Base-by-base conservation (phyloP, 495 filamentous ascomycete genomes). In the Hyaloscypha variabilis region DNA sequence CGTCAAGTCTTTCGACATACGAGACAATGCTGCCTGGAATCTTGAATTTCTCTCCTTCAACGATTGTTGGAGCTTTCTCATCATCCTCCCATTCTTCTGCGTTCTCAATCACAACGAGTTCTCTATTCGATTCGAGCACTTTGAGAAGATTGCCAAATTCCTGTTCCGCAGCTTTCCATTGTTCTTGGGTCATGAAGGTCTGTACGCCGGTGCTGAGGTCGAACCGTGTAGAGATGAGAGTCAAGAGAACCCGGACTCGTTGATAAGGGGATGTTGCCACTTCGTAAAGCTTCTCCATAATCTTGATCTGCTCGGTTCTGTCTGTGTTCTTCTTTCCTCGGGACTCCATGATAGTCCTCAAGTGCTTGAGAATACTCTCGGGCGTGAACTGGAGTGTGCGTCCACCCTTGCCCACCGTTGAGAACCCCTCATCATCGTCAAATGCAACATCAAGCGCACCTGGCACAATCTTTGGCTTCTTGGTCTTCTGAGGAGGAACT, bases 1-100 rank as follows among this genome's bases (percentile, higher is more conserved):
- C 95, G 73, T 99, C 95, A 21, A 99, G 85, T 69, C 96, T 85
- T 83, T 99, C 95, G 23, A 96, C 89, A 75, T 93, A 94, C 0
- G 96, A 98, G 23, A 97, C 92, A 63, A 97, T 81, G 77, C 91
- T 97, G 74, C 95, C 95, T 17, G 96, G 92, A 67, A 99, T 88
- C 77, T 90, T 90, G 72, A 88, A 81, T 63, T 87, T 88, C 77
- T 97, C 88, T 64, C 88, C 92, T 10, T 81, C 71, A 19, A 81
- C 84, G 69, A 92, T 79, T 36, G 83, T 82, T 23, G 95, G 95
- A 30, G 87, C 86, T 78, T 96, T 97, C 67, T 98, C 96, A 69
- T 98, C 95, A 76, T 99, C 96, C 71, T 99, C 95, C 95, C 95
- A 98, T 74, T 99, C 96, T 67, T 99, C 95, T 19, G 94, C 95